Evolutionary conservation across 1,284 basidiomycete species (phyloP).

Genomic region (Apiotrichum mycotoxinovorans): DNA sequence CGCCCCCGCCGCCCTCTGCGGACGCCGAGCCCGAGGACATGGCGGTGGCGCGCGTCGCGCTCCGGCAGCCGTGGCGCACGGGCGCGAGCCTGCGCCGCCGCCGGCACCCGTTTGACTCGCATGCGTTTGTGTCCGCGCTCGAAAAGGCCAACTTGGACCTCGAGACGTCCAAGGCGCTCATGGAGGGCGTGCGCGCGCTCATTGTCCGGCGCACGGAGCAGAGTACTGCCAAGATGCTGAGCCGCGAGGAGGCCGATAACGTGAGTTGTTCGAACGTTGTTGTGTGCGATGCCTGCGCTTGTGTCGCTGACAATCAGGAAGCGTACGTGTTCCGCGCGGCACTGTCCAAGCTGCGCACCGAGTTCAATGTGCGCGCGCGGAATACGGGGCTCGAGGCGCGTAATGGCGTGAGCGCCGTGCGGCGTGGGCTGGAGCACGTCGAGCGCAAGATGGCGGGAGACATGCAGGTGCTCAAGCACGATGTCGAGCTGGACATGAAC

Average conservation of each 20-base stretch:
- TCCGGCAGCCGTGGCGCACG: neutral
- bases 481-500: conserved; percentile 91
- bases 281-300: no score
- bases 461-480: conserved; percentile 69
- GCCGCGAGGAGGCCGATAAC: conserved; percentile 83
- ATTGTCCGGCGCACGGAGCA: conserved; percentile 70
- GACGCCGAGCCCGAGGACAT: neutral
- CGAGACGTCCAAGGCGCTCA: conserved; percentile 66
- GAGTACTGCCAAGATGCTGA: conserved; percentile 70
- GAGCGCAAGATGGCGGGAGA: conserved; percentile 93
- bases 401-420: conserved; percentile 69
- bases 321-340: conserved; percentile 95
- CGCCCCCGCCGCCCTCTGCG: conserved; percentile 9
- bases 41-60: conserved; percentile 10
- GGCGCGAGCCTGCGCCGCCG: conserved; percentile 7
- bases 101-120: conserved; percentile 50
- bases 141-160: conserved; percentile 36
- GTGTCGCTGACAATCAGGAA: conserved; percentile 62
- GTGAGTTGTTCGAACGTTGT: conserved; percentile 62
- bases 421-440: conserved; percentile 82
- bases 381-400: conserved; percentile 81
- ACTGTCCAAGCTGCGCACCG: conserved; percentile 82
- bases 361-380: conserved; percentile 75
- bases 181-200: conserved; percentile 78
- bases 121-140: conserved; percentile 47